Evolutionary conservation across 2,329 filamentous ascomycete genomes (phyloP), one percentile per base, ranked within the genome.

Genomic region (Neonectria hederae): DNA sequence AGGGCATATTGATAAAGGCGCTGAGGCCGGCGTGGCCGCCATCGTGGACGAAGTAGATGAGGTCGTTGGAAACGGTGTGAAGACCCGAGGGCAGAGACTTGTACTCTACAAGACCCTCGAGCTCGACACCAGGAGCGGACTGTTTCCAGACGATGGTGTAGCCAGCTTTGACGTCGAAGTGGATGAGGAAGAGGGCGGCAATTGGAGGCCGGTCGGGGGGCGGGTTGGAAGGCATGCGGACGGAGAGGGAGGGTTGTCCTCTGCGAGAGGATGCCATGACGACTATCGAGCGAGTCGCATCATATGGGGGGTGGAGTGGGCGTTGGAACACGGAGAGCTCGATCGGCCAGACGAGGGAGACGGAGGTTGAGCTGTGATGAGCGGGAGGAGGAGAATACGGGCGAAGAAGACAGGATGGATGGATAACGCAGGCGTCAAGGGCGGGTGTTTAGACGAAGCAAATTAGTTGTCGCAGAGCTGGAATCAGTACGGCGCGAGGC

Each of bases 41-140:
- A 65, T 88, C 90, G 75, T 98, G 94, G 46, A 97, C 90, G 78
- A 98, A 99, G 83, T 98, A 99, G 74, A 94, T 92, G 55, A 98
- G 84, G 78, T 99, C 96, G 69, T 94, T 89, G 32, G 90, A 84
- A 21, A 98, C 93, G 62, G 93, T 92, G 80, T 99, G 96, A 54
- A 97, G 80, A 24, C 96, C 96, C 0, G 95, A 98, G 2, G 96
- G 96, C 51, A 99, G 86, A 66, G 93, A 97, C 81, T 97, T 98
- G 86, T 94, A 99, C 80, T 99, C 96, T 74, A 97, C 93, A 24
- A 92, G 89, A 59, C 93, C 93, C 71, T 97, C 92, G 53, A 98
- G 86, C 79, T 87, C 84, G 80, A 95, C 85, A 53, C 88, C 89
- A 14, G 89, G 84, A 1, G 88, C 80, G 13, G 90, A 88, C 69